Base-by-base conservation (phyloP, 2,329 filamentous ascomycete genomes). In the Pyrenochaeta sp. region DNA sequence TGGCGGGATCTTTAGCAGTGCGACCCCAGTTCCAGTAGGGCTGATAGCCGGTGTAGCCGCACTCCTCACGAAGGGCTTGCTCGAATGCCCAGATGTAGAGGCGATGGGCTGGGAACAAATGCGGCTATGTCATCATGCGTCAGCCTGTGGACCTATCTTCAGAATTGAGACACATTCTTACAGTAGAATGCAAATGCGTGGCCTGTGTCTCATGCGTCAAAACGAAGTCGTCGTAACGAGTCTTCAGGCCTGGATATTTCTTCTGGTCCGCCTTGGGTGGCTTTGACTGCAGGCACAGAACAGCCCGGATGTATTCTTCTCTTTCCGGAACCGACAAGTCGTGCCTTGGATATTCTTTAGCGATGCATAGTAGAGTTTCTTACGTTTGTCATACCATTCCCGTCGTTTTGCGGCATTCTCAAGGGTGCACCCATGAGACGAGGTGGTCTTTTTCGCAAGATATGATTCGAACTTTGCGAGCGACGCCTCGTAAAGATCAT, bases 1-100 rank as follows among this genome's bases (percentile, higher is more conserved):
- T 45, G 4, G 65, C 54, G 1, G 74, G 72, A 50, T 60, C 36
- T 3, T 57, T 43, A 15, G 51, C 47, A 20, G 50, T 38, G 11
- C 39, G 42, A 18, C 51, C 43, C 76, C 78, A 82, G 60, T 81
- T 77, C 69, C 76, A 77, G 64, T 80, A 81, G 2, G 72, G 72
- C 20, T 68, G 63, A 26, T 58, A 55, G 22, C 54, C 56, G 2
- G 44, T 57, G 43, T 73, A 75, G 9, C 65, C 65, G 36, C 73
- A 75, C 37, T 75, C 72, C 10, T 69, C 36, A 11, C 52, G 61
- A 1, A 75, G 52, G 1, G 69, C 68, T 21, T 66, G 51, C 41
- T 76, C 71, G 42, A 68, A 74, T 0, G 47, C 44, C 37, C 71
- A 62, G 4, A 63, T 50, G 44, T 64, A 73, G 41, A 68, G 63